These are phyloP conservation scores for Lipomyces sp. DNA, from an alignment of 805 yeast species.

Conservation along the genomic window DNA sequence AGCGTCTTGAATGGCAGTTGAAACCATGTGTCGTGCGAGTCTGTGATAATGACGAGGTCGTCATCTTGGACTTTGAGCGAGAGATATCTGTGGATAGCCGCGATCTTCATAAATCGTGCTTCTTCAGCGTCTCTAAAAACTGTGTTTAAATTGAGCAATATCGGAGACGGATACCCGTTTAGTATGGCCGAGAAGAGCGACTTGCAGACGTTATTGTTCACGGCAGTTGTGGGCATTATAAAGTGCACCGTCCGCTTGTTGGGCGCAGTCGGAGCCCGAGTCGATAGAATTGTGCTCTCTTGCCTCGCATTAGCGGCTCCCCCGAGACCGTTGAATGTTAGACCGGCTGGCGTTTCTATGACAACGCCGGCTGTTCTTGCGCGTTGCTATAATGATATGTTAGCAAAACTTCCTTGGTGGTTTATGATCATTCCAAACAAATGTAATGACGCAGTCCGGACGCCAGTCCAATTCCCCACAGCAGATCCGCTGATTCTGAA, in stretches of 20 bases:
- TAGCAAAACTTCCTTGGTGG: background rate
- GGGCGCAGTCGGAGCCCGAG: background rate
- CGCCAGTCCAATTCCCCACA: background rate
- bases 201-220: conserved; percentile 33
- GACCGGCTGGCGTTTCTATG: conserved; percentile 25
- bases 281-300: conserved; percentile 7
- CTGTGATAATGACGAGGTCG: conserved; percentile 36
- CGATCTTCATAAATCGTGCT: conserved; percentile 38
- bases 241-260: conserved; percentile 31
- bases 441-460: background rate
- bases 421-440: background rate
- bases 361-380: conserved; percentile 21
- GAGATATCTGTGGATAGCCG: conserved; percentile 35
- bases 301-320: conserved; percentile 8
- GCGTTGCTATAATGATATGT: background rate
- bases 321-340: conserved; percentile 19
- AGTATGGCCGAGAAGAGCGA: conserved; percentile 34
- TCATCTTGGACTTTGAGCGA: conserved; percentile 31
- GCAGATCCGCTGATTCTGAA: too few relatives aligned
- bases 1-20: conserved; percentile 33
- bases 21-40: conserved; percentile 38
- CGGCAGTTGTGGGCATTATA: conserved; percentile 34
- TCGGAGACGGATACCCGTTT: conserved; percentile 34
- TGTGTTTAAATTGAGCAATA: conserved; percentile 30
- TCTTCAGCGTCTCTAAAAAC: conserved; percentile 33